Evolutionary conservation across 306 rosid species (phyloP).

Genomic region (Medicago lupulina): DNA sequence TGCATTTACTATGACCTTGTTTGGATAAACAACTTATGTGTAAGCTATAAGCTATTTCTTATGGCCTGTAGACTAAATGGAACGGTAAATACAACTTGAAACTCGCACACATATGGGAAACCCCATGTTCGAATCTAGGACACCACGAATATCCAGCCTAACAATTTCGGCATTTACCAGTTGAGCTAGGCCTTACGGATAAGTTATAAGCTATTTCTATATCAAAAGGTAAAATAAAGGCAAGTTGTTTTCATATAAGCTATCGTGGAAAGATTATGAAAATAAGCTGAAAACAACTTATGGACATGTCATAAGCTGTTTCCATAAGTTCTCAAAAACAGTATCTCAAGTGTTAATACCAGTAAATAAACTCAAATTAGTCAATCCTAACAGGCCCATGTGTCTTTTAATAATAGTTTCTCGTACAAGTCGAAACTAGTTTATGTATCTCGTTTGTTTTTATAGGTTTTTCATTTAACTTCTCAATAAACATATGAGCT

Average conservation of each 20-base stretch:
- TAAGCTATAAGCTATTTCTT: too few species aligned
- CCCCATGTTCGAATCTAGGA: too few species aligned
- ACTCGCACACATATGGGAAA: too few species aligned
- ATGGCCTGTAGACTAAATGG: too few species aligned
- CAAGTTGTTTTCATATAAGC: neutral
- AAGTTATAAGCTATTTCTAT: too few species aligned
- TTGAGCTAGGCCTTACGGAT: too few species aligned
- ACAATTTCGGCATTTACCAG: too few species aligned
- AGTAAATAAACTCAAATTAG: neutral
- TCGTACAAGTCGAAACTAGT: neutral
- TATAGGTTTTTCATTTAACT: neutral
- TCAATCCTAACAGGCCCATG: neutral
- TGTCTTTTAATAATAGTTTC: neutral
- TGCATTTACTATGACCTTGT: neutral
- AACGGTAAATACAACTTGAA: too few species aligned
- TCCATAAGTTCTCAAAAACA: neutral
- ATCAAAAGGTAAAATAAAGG: neutral
- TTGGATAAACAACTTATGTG: neutral
- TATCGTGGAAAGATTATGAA: neutral
- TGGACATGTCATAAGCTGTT: neutral
- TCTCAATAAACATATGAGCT: conserved; percentile 4
- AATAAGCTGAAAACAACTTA: neutral
- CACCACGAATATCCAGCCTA: too few species aligned
- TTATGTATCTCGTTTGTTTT: neutral
- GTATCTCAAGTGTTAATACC: neutral